Conservation (phyloP, 495 filamentous ascomycete species). For the Cercophora newfieldiana region DNA sequence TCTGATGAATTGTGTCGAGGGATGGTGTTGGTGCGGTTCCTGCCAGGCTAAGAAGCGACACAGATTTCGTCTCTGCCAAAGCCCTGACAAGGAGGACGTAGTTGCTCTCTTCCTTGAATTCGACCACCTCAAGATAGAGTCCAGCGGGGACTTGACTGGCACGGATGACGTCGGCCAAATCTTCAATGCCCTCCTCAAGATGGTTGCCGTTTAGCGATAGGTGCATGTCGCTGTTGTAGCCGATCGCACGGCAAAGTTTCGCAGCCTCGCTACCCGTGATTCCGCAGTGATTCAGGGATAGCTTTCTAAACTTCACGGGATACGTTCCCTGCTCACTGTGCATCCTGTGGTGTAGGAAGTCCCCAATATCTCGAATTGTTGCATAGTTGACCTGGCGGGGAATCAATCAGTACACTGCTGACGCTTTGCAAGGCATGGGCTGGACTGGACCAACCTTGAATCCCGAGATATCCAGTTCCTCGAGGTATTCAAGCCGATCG, state of each 20-base stretch:
- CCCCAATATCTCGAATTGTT: conserved; percentile 58
- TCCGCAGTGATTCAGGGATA: conserved; percentile 77
- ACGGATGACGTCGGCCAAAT: conserved; percentile 68
- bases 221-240: conserved; percentile 65
- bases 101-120: conserved; percentile 72
- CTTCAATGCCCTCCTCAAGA: conserved; percentile 68
- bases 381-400: conserved; percentile 48
- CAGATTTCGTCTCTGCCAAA: conserved; percentile 68
- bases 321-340: conserved; percentile 62
- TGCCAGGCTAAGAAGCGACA: conserved; percentile 81
- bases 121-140: conserved; percentile 80
- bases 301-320: conserved; percentile 64
- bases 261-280: conserved; percentile 77
- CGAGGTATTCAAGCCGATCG: conserved; percentile 24
- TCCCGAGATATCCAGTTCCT: conserved; percentile 72
- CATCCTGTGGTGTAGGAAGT: conserved; percentile 32
- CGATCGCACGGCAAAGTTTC: conserved; percentile 74
- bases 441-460: conserved; percentile 52
- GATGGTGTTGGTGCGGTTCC: conserved; percentile 83
- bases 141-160: conserved; percentile 65
- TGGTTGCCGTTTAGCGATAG: conserved; percentile 80
- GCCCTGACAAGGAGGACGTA: conserved; percentile 75
- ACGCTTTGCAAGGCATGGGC: neutral
- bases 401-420: conserved; percentile 14
- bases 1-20: conserved; percentile 53